Evolutionary conservation across 73 alveolate species (phyloP), one percentile per base, ranked within the genome.

Genomic region (Effrenium voratum): DNA sequence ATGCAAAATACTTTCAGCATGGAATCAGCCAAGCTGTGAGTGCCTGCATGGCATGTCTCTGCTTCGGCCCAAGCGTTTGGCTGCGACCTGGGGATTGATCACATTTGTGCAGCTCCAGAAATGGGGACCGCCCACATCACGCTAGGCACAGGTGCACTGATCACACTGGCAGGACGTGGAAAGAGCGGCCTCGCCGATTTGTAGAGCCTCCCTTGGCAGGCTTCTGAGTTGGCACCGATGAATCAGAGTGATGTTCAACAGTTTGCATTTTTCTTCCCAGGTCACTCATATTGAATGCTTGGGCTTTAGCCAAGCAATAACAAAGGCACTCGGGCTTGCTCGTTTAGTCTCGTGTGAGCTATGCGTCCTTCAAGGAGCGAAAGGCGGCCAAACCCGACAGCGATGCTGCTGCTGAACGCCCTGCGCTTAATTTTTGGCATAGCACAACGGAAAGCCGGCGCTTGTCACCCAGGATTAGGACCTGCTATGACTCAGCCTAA

Each of bases 141-240:
- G n/a, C n/a, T n/a, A n/a, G n/a, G n/a, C n/a, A n/a, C n/a, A n/a
- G n/a, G n/a, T n/a, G n/a, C n/a, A n/a, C n/a, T n/a, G n/a, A n/a
- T n/a, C n/a, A n/a, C n/a, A n/a, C n/a, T n/a, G 1, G 41, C 90
- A 79, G 90, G 90, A 82, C 92, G 28, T 82, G 92, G 92, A 82
- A 82, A 50, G 70, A 47, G 36, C 72, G 73, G 63, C 92, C 92
- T 36, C 92, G 92, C 38, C 92, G 92, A n/a, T 82, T 82, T 82
- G 92, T 82, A 32, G 92, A 82, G 73, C 92, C 92, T 10, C 92
- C 92, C 49, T 82, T 82, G 92, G 91, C 22, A 12, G 19, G 87
- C 1, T 76, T 59, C 52, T 36, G 32, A n/a, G 26, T 44, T 76
- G n/a, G 44, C 59, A 22, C 22, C 30, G 32, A 26, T 72, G 36